These are phyloP conservation scores for Plasmodium sp. DNA, from an alignment of 169 alveolate genomes.

Conservation along the genomic window DNA sequence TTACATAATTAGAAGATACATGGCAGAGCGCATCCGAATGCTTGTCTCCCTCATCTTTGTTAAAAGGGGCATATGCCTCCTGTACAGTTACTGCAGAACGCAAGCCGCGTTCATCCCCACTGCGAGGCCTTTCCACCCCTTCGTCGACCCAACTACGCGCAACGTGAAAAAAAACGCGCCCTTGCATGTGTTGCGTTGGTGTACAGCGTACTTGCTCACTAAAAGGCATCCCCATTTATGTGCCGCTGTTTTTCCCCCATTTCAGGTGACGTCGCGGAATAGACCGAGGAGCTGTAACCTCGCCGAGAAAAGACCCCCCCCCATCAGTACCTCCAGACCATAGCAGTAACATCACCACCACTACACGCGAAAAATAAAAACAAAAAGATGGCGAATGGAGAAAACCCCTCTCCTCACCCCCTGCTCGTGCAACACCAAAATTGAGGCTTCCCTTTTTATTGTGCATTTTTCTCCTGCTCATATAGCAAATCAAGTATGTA, in stretches of 20 bases:
- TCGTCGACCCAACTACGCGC: background rate
- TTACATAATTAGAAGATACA: background rate
- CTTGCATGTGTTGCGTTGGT: background rate
- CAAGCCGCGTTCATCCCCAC: background rate
- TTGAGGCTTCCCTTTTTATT: background rate
- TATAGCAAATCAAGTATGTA: constrained; percentile 66
- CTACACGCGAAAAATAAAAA: background rate
- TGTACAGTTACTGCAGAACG: background rate
- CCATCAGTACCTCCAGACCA: background rate
- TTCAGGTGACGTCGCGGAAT: background rate
- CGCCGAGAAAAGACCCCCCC: background rate
- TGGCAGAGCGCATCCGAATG: background rate
- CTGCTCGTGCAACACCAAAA: background rate
- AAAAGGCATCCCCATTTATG: background rate
- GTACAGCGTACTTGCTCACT: background rate
- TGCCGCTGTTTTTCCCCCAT: background rate
- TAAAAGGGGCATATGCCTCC: background rate
- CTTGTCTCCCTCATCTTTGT: background rate
- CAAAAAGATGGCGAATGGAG: background rate
- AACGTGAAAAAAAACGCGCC: background rate
- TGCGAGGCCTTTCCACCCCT: background rate
- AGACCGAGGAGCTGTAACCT: background rate
- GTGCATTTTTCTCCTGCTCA: constrained; percentile 64
- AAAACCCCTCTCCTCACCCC: background rate
- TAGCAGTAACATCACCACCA: background rate